Base-by-base conservation (phyloP, 2,329 filamentous ascomycete genomes). In the Graphium sp. region DNA sequence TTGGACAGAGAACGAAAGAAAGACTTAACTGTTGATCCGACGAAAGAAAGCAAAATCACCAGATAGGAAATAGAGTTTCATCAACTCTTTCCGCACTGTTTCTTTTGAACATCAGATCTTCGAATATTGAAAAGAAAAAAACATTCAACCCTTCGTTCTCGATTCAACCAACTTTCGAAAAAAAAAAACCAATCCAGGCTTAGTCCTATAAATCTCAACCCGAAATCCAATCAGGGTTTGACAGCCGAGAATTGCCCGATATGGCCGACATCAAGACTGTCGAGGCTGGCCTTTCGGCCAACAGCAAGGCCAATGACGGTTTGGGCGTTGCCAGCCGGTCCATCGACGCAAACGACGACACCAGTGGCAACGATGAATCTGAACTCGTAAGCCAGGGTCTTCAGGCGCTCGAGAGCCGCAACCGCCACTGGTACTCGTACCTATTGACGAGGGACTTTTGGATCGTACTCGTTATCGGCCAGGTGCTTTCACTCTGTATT, bases 381-480 rank as follows among this genome's bases (percentile, higher is more conserved):
- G 55, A 52, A 31, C 53, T 52, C 32, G 58, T 68, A 25, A 49
- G 48, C 24, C 56, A 56, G 36, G 69, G 62, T 20, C 56, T 75
- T 27, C 55, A 64, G 32, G 52, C 58, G 22, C 53, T 76, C 40
- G 64, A 75, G 49, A 51, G 55, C 31, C 54, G 52, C 39, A 58
- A 60, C 18, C 56, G 58, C 24, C 56, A 53, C 37, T 76, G 71
- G 71, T 76, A 67, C 53, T 64, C 76, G 24, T 95, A 89, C 55
- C 60, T 95, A 37, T 66, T 63, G 41, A 93, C 85, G 8, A 64
- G 64, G 44, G 81, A 94, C 47, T 95, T 98, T 49, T 95, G 83
- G 70, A 58, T 82, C 39, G 73, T 92, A 24, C 60, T 95, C 41
- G 34, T 71, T 27, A 56, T 95, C 34, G 84, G 84, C 34, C 85